These are phyloP conservation scores for Amphichorda felina DNA, from an alignment of 2,329 filamentous ascomycete species.

Conservation along the genomic window DNA sequence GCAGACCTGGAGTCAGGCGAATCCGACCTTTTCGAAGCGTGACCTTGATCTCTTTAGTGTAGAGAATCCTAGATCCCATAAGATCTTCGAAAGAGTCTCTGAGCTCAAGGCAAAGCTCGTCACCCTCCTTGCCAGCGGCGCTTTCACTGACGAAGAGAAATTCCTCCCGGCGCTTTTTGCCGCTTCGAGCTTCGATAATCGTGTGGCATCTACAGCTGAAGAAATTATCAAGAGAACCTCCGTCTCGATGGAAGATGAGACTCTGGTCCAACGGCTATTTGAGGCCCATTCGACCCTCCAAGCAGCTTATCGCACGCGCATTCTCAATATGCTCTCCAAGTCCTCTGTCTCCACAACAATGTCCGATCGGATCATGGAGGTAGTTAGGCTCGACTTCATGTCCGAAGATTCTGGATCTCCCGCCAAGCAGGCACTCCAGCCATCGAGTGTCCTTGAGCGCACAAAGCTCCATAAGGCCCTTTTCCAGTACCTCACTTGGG, in stretches of 20 bases:
- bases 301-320: constrained; percentile 63
- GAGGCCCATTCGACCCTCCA: constrained; percentile 61
- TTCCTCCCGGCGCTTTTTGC: constrained; percentile 78
- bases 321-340: constrained; percentile 64
- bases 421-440: constrained; percentile 12
- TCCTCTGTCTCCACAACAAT: constrained; percentile 64
- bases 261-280: constrained; percentile 55
- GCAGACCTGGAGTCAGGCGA: constrained; percentile 16
- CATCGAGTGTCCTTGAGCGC: constrained; percentile 54
- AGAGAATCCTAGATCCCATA: constrained; percentile 49
- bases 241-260: constrained; percentile 58
- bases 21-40: constrained; percentile 17
- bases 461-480: constrained; percentile 71
- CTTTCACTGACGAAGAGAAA: constrained; percentile 73
- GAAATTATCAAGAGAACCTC: constrained; percentile 75
- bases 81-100: constrained; percentile 25
- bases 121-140: constrained; percentile 68
- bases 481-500: constrained; percentile 80
- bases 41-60: constrained; percentile 18
- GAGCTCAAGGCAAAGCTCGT: constrained; percentile 46
- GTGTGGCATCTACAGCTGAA: constrained; percentile 74
- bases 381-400: constrained; percentile 57
- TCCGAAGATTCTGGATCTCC: constrained; percentile 8
- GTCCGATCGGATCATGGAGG: constrained; percentile 51
- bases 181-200: constrained; percentile 69